A percentile compares a stretch with the other conserved stretches of the same genome.
Evolutionary conservation across 1,284 basidiomycete species (phyloP).

Genomic region (Sanghuangporus weigelae): DNA sequence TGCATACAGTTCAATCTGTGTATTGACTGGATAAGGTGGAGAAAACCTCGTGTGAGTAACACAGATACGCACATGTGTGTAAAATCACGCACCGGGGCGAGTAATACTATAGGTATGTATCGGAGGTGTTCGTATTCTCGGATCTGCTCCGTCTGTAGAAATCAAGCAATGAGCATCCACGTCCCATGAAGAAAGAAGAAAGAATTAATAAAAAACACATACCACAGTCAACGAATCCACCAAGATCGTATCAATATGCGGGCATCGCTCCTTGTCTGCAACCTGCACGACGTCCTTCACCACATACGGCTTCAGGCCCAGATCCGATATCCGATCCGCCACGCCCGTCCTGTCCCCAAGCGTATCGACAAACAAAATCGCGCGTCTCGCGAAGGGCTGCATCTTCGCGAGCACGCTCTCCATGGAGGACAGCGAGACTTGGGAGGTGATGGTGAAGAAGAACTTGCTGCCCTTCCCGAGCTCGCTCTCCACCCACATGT

Average conservation of each 20-base stretch:
- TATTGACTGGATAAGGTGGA: slow-evolving; percentile 36
- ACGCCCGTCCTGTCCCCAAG: slow-evolving; percentile 75
- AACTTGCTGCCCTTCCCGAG: slow-evolving; percentile 91
- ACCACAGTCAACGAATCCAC: slow-evolving; percentile 86
- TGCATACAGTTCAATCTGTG: slow-evolving; percentile 70
- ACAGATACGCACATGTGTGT: slow-evolving; percentile 9
- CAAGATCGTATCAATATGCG: slow-evolving; percentile 93
- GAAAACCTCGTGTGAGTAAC: background rate
- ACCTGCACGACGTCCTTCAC: slow-evolving; percentile 78
- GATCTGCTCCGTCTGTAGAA: slow-evolving; percentile 72
- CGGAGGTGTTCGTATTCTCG: slow-evolving; percentile 92
- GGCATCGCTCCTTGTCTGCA: slow-evolving; percentile 74
- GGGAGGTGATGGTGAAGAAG: slow-evolving; percentile 92
- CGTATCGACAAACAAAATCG: slow-evolving; percentile 90
- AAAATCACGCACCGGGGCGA: slow-evolving; percentile 56
- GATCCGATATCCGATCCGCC: slow-evolving; percentile 70
- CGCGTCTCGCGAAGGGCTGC: slow-evolving; percentile 70
- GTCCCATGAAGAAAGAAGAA: slow-evolving; percentile 5
- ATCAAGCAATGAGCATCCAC: background rate
- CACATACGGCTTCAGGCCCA: slow-evolving; percentile 80
- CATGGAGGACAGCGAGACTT: slow-evolving; percentile 71
- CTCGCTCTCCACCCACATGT: slow-evolving; percentile 98
- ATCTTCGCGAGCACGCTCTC: slow-evolving; percentile 74
- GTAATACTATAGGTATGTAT: slow-evolving; percentile 96
- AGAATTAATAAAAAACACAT: slow-evolving; percentile 30